phyloP scores from a whole-genome alignment of 257 asterid genomes.

The Nemophila menziesii region DNA sequence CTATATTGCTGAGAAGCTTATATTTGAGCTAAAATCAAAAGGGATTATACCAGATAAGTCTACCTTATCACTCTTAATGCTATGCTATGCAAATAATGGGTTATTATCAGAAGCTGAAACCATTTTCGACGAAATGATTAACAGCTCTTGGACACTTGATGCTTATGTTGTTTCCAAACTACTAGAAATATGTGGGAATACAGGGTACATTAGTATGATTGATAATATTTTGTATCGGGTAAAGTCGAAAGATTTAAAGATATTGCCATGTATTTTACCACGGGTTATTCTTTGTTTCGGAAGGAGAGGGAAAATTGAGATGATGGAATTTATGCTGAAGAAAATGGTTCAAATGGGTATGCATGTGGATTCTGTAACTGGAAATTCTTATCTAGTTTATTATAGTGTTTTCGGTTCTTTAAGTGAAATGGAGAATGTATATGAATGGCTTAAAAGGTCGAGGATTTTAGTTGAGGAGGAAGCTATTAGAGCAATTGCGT shows the following conservation, averaged over 20 bases:
- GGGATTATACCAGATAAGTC: conserved; percentile 16
- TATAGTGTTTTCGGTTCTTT: conserved; percentile 49
- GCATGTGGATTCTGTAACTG: conserved; percentile 49
- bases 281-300: conserved; percentile 52
- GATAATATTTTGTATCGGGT: conserved; percentile 37
- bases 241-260: conserved; percentile 24
- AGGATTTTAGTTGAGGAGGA: conserved; percentile 85
- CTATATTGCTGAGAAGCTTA: conserved; percentile 17
- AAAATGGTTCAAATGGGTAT: conserved; percentile 64
- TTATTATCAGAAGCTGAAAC: conserved; percentile 29
- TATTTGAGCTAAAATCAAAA: conserved; percentile 18
- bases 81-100: conserved; percentile 39
- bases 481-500: conserved; percentile 63
- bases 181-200: conserved; percentile 35
- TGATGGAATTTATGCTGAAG: conserved; percentile 55
- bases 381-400: conserved; percentile 68
- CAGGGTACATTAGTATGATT: conserved; percentile 33
- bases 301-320: conserved; percentile 53
- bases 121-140: conserved; percentile 53
- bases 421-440: conserved; percentile 58
- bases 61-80: conserved; percentile 32
- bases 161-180: conserved; percentile 34
- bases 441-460: conserved; percentile 62
- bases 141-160: conserved; percentile 41
- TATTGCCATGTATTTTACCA: conserved; percentile 27